A percentile compares a stretch with the other conserved stretches of the same genome.
Evolutionary conservation across 1,284 basidiomycete species (phyloP).

Genomic region (Ganoderma sinense): DNA sequence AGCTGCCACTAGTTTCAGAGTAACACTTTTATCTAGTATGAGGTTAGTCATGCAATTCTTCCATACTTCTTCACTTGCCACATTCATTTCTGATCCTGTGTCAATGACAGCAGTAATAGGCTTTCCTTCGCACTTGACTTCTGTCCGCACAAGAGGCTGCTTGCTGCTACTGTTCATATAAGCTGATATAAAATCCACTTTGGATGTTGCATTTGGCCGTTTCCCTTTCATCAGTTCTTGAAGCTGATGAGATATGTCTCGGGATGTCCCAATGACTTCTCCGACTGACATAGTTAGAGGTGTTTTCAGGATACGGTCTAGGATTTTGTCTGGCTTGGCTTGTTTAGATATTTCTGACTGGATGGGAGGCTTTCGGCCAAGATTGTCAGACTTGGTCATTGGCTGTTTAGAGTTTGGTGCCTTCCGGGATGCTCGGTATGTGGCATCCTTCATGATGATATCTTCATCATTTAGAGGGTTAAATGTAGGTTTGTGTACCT

Average conservation of each 20-base stretch:
- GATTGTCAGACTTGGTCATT: background rate
- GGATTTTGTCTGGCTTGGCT: background rate
- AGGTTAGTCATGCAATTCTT: background rate
- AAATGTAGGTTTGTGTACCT: background rate
- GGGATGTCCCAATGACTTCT: background rate
- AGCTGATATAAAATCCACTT: background rate
- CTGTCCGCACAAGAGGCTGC: background rate
- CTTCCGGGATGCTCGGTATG: background rate
- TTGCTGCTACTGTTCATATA: background rate
- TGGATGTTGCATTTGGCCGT: background rate
- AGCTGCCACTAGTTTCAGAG: background rate
- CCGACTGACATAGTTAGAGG: background rate
- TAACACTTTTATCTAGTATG: background rate
- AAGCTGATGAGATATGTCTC: background rate
- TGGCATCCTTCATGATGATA: background rate
- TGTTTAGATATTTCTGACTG: background rate
- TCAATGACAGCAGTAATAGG: too few species aligned
- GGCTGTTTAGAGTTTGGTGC: background rate
- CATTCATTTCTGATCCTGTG: too few species aligned
- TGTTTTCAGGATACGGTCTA: slow-evolving; percentile 2
- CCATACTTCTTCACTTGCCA: background rate
- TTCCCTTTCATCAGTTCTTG: background rate
- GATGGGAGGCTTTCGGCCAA: background rate
- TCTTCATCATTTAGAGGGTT: background rate
- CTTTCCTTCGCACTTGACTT: background rate